Evolutionary conservation across 2,329 filamentous ascomycete genomes (phyloP).

Genomic region (Penicillium palitans): DNA sequence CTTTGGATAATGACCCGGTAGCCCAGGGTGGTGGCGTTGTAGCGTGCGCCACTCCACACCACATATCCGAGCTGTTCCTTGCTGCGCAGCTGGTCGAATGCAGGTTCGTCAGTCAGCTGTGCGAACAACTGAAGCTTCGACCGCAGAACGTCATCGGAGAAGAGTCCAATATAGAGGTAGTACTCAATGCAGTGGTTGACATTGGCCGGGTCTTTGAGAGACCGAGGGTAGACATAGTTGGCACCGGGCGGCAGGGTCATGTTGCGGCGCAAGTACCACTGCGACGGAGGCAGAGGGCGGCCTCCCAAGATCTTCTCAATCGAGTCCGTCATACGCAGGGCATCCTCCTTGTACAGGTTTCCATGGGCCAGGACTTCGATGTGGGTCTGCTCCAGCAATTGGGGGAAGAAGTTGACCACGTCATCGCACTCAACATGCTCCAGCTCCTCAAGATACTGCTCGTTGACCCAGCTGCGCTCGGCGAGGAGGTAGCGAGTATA

Average conservation of each 20-base stretch:
- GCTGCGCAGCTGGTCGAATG: constrained; percentile 90
- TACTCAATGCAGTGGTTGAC: constrained; percentile 86
- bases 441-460: constrained; percentile 76
- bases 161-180: constrained; percentile 68
- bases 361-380: constrained; percentile 88
- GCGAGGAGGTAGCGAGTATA: constrained; percentile 78
- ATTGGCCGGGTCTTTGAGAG: constrained; percentile 81
- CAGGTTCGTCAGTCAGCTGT: constrained; percentile 89
- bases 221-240: constrained; percentile 80
- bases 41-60: constrained; percentile 77
- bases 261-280: constrained; percentile 77
- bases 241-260: constrained; percentile 75
- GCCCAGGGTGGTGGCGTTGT: constrained; percentile 74
- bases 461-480: constrained; percentile 74
- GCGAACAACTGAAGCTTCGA: constrained; percentile 79
- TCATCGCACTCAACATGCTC: constrained; percentile 71
- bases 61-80: constrained; percentile 98
- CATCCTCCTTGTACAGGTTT: constrained; percentile 93
- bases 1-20: constrained; percentile 93
- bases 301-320: constrained; percentile 77
- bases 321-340: constrained; percentile 77
- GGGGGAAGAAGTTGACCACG: constrained; percentile 73
- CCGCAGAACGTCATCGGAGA: constrained; percentile 66
- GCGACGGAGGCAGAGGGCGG: constrained; percentile 68
- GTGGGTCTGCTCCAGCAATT: constrained; percentile 78